These are phyloP conservation scores for Prunella vulgaris DNA, from an alignment of 257 asterid species.

Conservation along the genomic window DNA sequence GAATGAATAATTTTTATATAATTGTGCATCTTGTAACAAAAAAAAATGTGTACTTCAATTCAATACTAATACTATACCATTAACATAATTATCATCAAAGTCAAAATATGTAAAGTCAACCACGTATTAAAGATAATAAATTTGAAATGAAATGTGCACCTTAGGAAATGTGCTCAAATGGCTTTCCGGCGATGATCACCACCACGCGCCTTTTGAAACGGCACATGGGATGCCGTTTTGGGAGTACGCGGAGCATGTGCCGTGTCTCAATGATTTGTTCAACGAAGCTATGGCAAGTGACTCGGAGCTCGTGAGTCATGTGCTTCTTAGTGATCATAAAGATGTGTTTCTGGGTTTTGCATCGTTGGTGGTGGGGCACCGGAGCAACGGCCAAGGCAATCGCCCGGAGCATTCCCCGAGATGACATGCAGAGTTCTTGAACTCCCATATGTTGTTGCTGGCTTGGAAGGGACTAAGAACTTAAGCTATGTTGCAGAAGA, in stretches of 20 bases:
- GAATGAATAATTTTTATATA: too few species aligned
- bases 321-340: not conserved
- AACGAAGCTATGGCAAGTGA: constrained; percentile 17
- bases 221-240: constrained; percentile 4
- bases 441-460: constrained; percentile 19
- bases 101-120: too few species aligned
- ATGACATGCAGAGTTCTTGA: constrained; percentile 15
- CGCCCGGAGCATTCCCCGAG: not conserved
- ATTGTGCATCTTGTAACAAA: too few species aligned
- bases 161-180: constrained; percentile 8
- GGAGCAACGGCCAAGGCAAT: constrained; percentile 11
- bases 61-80: too few species aligned
- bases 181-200: not conserved
- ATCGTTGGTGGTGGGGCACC: constrained; percentile 18
- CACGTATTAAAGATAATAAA: too few species aligned
- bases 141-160: too few species aligned
- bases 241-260: not conserved
- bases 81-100: too few species aligned
- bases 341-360: not conserved
- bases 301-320: not conserved
- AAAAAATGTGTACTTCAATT: too few species aligned
- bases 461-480: constrained; percentile 15
- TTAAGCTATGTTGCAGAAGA: constrained; percentile 10
- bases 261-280: constrained; percentile 1
- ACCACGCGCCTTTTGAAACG: not conserved